Evolutionary conservation across 2,329 filamentous ascomycete species (phyloP), one percentile per base, ranked within the genome.

Genomic region (Colletotrichum lindemuthianum): DNA sequence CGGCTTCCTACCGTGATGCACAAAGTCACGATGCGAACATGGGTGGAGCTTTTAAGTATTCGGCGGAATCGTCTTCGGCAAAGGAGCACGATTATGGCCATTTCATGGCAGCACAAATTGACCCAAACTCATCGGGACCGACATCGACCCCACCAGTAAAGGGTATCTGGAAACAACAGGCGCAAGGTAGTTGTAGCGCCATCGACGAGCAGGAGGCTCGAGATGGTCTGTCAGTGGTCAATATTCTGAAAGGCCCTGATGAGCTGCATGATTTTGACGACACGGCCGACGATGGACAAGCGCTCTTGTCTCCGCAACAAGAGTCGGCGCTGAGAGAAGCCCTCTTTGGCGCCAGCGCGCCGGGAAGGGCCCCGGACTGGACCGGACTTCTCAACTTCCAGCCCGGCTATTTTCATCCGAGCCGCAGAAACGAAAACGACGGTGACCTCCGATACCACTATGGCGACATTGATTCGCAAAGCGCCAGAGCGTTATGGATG

Each of bases 361-460:
- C 24, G 24, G 49, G 64, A 24, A 45, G 36, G 8, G 24, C 12
- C 24, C 8, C 33, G n/a, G 43, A 55, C 15, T 86, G 82, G 83
- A 77, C 83, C 59, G 74, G 77, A 39, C 70, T 82, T 16, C 78
- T 87, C 47, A 83, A 85, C 68, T 86, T 87, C 67, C 76, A 81
- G 15, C 84, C 84, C 1, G 73, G 77, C 13, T 84, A 80, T 66
- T 61, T 82, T 12, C 67, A 69, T 66, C 24, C 24, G 24, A 24
- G 24, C 24, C 24, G 24, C 24, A 24, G 24, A 4, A 12, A 65
- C 66, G 33, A 53, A 34, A 47, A 58, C 12, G 12, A 15, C 15
- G 12, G 39, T 11, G 53, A 63, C 63, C 48, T 51, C 41, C 16
- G 55, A 52, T 39, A 67, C 37, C 74, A 79, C 50, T 59, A 82